Percentiles rank a stretch among this genome's conserved stretches.
These are phyloP conservation scores for Aspergillus fischeri DNA, from an alignment of 2,329 filamentous ascomycete genomes.

Conservation along the genomic window DNA sequence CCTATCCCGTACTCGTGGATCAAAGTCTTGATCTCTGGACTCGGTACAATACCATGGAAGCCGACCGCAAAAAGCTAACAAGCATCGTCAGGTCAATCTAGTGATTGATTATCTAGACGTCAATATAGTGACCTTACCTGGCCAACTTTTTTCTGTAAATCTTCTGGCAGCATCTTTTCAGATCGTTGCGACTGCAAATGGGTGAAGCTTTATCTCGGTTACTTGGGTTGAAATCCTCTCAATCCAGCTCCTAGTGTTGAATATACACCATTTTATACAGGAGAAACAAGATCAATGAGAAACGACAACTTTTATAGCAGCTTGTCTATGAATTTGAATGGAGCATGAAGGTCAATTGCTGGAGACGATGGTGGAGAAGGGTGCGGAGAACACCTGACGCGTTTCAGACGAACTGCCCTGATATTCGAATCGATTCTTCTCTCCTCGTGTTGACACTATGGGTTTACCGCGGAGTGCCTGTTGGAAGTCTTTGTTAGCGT, in stretches of 20 bases:
- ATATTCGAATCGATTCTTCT: not conserved
- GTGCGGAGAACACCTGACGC: not conserved
- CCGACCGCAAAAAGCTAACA: slow-evolving; percentile 43
- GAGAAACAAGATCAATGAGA: not conserved
- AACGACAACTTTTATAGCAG: not conserved
- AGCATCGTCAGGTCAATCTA: not conserved
- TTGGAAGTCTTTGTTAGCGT: not conserved
- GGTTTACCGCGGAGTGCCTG: not conserved
- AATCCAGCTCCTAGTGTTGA: not conserved
- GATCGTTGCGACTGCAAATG: not conserved
- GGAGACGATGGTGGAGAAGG: not conserved
- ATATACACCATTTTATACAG: not conserved
- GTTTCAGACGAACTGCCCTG: not conserved
- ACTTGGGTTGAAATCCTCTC: not conserved
- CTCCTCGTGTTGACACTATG: not conserved
- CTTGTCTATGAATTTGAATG: not conserved
- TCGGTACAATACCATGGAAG: slow-evolving; percentile 38
- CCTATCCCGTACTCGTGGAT: slow-evolving; percentile 42
- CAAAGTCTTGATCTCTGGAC: slow-evolving; percentile 40
- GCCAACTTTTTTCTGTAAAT: slow-evolving; percentile 30
- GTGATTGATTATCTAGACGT: not conserved
- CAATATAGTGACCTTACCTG: slow-evolving; percentile 22
- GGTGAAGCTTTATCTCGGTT: not conserved
- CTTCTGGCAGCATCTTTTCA: slow-evolving; percentile 17
- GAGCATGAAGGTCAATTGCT: not conserved